These are phyloP conservation scores for Sapria himalayana DNA, from an alignment of 345 rosid genomes.

Conservation along the genomic window DNA sequence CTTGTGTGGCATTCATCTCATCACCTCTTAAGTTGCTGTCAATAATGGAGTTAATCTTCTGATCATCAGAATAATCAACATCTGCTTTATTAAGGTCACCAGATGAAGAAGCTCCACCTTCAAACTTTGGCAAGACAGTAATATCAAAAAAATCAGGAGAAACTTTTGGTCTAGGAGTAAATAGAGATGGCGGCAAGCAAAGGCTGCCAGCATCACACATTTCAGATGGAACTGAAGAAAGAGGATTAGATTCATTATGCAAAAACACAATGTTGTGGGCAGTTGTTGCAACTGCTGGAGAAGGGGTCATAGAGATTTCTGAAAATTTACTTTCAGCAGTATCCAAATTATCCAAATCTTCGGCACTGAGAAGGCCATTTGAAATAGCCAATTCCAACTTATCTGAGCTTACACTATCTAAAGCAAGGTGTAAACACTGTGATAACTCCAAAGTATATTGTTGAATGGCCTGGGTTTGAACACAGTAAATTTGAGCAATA, in stretches of 20 bases:
- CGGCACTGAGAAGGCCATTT: slow-evolving; percentile 17
- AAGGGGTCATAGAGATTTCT: slow-evolving; percentile 19
- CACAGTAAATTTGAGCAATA: slow-evolving; percentile 61
- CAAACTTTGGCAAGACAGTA: slow-evolving; percentile 15
- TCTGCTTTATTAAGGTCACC: slow-evolving; percentile 27
- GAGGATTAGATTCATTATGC: slow-evolving; percentile 19
- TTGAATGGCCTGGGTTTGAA: slow-evolving; percentile 84
- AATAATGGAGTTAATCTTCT: slow-evolving; percentile 24
- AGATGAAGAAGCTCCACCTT: slow-evolving; percentile 19
- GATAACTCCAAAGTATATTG: slow-evolving; percentile 69
- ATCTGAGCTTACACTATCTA: slow-evolving; percentile 33
- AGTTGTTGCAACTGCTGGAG: slow-evolving; percentile 17
- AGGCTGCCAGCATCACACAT: slow-evolving; percentile 25
- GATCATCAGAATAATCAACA: slow-evolving; percentile 29
- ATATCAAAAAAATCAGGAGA: slow-evolving; percentile 29
- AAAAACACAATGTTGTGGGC: slow-evolving; percentile 12
- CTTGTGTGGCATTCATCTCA: slow-evolving; percentile 22
- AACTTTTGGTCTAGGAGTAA: slow-evolving; percentile 37
- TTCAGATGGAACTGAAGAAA: slow-evolving; percentile 20
- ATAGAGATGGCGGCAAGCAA: slow-evolving; percentile 24
- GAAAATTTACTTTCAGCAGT: slow-evolving; percentile 17
- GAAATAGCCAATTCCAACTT: slow-evolving; percentile 27
- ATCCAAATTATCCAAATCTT: slow-evolving; percentile 21
- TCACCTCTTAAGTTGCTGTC: slow-evolving; percentile 25
- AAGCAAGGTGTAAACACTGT: slow-evolving; percentile 56